These are phyloP conservation scores for Agrocybe pediades DNA, from an alignment of 768 basidiomycete genomes.

Conservation along the genomic window DNA sequence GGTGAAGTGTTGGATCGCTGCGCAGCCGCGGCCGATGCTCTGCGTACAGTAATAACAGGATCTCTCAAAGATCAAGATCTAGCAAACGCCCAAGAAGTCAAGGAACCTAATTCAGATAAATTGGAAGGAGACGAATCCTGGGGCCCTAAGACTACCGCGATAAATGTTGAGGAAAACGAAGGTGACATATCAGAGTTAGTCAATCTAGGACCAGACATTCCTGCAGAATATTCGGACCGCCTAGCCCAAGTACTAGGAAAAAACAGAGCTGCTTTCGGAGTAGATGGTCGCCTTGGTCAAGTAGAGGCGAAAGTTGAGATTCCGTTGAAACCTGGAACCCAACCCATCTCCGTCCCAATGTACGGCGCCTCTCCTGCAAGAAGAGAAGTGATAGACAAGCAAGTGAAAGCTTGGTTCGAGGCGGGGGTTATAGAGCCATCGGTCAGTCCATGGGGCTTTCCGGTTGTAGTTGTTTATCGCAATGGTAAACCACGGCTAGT, in stretches of 20 bases:
- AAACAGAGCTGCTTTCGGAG: slow-evolving; percentile 5
- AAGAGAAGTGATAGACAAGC: slow-evolving; percentile 22
- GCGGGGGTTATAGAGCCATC: slow-evolving; percentile 40
- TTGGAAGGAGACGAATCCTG: slow-evolving; percentile 7
- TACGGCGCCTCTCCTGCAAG: slow-evolving; percentile 27
- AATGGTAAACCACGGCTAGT: slow-evolving; percentile 38
- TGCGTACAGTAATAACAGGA: background rate
- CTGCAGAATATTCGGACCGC: background rate
- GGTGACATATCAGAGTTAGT: background rate
- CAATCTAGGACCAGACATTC: slow-evolving; percentile 7
- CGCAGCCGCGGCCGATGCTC: slow-evolving; percentile 1
- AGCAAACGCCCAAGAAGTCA: background rate
- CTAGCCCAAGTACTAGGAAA: background rate
- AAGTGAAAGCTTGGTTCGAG: slow-evolving; percentile 32
- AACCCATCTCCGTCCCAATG: slow-evolving; percentile 28
- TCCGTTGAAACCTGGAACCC: slow-evolving; percentile 15
- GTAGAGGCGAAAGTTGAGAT: background rate
- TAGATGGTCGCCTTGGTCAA: slow-evolving; percentile 3
- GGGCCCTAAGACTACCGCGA: slow-evolving; percentile 9
- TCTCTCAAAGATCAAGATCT: slow-evolving; percentile 6
- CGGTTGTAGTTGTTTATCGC: slow-evolving; percentile 34
- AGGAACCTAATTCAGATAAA: background rate
- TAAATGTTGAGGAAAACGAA: too few species aligned
- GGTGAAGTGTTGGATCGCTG: background rate
- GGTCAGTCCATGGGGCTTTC: slow-evolving; percentile 35